Evolutionary conservation across 768 basidiomycete genomes (phyloP), one percentile per base, ranked within the genome.

Genomic region (Podaxis sp.): DNA sequence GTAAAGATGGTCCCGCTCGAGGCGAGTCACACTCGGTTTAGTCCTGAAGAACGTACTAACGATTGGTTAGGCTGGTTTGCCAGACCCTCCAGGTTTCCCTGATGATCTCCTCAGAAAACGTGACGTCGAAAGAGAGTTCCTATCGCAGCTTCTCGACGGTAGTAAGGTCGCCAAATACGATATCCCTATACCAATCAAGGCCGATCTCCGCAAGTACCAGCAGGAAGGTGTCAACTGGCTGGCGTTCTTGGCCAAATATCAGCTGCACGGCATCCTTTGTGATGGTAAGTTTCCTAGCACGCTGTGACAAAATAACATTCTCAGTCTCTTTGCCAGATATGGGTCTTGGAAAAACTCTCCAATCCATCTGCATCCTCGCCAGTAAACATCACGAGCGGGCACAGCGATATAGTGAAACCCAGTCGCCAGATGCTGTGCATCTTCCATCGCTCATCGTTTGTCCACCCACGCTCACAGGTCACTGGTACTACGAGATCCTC

Each of bases 1-100:
- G 93, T 99, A 63, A 98, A 98, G 78, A 96, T 99, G 90, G 93
- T 98, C 11, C 97, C 97, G 4, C 80, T 99, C 0, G 97, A 98
- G 83, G 95, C 94, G 63, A 62, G 80, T 66, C 21, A 4, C 14
- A n/a, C 42, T 13, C 3, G 11, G 53, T 50, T 21, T 47, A 32
- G 32, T 28, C 5, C 21, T 52, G 25, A 5, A 21, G 42, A 51
- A 5, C 16, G 28, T 28, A 44, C 47, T 62, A 48, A 27, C 42
- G 3, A 25, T 3, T 35, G 36, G 59, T 32, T 62, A 97, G 94
- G 93, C 93, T 66, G 97, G 96, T 59, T 77, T 98, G n/a, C 97
- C 97, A 11, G 95, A 98, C 70, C 96, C 97, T 28, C 88, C 88
- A 3, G 92, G 90, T 25, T 98, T 99, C 76, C 87, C 97, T 0